These are phyloP conservation scores for Chiua virens DNA, from an alignment of 768 basidiomycete species.

Conservation along the genomic window DNA sequence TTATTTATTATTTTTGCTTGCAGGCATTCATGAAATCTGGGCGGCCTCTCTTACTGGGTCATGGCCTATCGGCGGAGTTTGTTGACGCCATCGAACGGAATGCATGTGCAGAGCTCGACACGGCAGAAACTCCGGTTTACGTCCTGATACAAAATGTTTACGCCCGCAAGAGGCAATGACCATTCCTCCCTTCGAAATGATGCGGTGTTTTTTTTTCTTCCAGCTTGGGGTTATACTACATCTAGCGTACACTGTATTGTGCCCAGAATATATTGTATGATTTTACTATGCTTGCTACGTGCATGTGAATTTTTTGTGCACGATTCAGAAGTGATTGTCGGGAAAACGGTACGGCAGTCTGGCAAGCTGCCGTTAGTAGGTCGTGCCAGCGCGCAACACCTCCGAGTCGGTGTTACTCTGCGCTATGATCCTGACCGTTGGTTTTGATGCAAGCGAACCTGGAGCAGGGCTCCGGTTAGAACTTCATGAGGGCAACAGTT, in stretches of 20 bases:
- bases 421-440: too few species aligned
- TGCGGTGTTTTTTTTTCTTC: neutral
- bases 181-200: slow-evolving; percentile 1
- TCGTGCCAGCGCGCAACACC: too few species aligned
- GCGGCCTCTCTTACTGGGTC: slow-evolving; percentile 65
- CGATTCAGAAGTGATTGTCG: too few species aligned
- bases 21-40: slow-evolving; percentile 67
- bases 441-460: too few species aligned
- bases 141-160: slow-evolving; percentile 61
- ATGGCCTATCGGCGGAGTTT: slow-evolving; percentile 53
- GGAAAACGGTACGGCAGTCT: neutral
- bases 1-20: neutral
- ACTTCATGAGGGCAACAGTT: too few species aligned
- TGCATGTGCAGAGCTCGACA: slow-evolving; percentile 51
- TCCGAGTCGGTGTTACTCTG: too few species aligned
- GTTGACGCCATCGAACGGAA: slow-evolving; percentile 55
- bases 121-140: slow-evolving; percentile 46
- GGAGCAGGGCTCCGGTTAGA: too few species aligned
- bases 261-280: slow-evolving; percentile 20
- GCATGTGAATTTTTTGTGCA: neutral
- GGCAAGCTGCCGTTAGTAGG: neutral
- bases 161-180: slow-evolving; percentile 39
- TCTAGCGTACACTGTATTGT: slow-evolving; percentile 25
- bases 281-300: slow-evolving; percentile 11
- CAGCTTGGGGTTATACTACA: slow-evolving; percentile 13